phyloP scores from a whole-genome alignment of 371 early-diverging fungal genomes.

The Conidiobolus incongruus region DNA sequence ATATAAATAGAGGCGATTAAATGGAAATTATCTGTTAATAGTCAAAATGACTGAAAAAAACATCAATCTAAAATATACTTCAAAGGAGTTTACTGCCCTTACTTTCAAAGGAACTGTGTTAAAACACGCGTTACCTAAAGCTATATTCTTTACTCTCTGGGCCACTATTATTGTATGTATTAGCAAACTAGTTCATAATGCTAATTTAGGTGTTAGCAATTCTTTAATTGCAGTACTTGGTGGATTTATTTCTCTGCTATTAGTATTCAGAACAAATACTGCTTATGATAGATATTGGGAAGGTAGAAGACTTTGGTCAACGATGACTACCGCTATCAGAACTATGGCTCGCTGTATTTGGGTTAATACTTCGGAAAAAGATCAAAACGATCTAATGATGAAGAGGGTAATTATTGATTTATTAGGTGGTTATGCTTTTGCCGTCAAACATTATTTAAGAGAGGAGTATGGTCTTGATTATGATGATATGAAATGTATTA shows the following conservation, averaged over 20 bases:
- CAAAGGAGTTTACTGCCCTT: too few species aligned
- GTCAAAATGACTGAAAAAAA: too few species aligned
- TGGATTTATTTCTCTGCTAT: constrained; percentile 33
- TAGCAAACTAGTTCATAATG: not conserved
- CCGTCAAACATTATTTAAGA: constrained; percentile 51
- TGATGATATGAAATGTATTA: constrained; percentile 9
- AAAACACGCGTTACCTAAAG: constrained; percentile 1
- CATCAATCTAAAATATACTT: too few species aligned
- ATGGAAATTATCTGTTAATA: too few species aligned
- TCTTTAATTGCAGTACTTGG: constrained; percentile 20
- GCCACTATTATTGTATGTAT: not conserved
- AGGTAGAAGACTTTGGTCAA: constrained; percentile 39
- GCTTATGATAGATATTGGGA: constrained; percentile 60
- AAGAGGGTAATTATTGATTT: constrained; percentile 39
- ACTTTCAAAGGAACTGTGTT: not conserved
- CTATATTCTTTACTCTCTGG: not conserved
- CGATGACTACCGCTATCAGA: constrained; percentile 25
- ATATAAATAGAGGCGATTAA: too few species aligned
- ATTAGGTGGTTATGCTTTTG: constrained; percentile 34
- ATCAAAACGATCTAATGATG: constrained; percentile 18
- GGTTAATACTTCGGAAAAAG: constrained; percentile 25
- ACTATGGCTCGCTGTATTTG: constrained; percentile 37
- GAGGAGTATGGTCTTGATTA: constrained; percentile 22
- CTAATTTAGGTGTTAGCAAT: not conserved
- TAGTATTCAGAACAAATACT: constrained; percentile 60